Evolutionary conservation across 208 protist species (phyloP).

Genomic region (Leishmania arabica): DNA sequence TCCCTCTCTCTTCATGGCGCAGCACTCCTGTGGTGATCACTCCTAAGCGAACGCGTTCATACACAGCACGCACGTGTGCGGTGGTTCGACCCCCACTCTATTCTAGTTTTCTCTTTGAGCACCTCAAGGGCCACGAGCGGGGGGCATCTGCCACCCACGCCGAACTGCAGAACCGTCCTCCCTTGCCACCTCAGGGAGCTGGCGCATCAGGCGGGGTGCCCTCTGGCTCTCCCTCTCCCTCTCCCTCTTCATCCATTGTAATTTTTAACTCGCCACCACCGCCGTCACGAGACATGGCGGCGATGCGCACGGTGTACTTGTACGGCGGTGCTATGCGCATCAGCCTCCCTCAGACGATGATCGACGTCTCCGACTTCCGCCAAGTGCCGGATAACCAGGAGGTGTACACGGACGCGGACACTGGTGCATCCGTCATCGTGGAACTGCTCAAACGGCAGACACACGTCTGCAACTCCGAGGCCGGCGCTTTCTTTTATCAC

Average conservation of each 20-base stretch:
- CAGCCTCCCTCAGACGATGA: slow-evolving; percentile 32
- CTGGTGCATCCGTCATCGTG: slow-evolving; percentile 63
- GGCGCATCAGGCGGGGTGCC: neutral
- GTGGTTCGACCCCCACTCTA: neutral
- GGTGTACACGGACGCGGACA: slow-evolving; percentile 60
- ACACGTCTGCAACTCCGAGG: slow-evolving; percentile 42
- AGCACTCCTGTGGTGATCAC: neutral
- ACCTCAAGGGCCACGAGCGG: neutral
- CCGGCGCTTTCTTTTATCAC: slow-evolving; percentile 59
- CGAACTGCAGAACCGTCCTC: neutral
- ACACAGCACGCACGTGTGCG: neutral
- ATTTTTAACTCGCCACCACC: neutral
- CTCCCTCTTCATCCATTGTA: neutral
- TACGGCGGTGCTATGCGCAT: slow-evolving; percentile 78
- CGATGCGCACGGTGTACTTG: slow-evolving; percentile 34
- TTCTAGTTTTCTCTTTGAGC: neutral
- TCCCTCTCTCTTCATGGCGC: neutral
- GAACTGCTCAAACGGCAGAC: slow-evolving; percentile 66
- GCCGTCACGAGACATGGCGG: neutral
- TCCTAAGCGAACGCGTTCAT: neutral
- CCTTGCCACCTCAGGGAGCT: neutral
- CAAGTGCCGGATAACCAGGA: slow-evolving; percentile 85
- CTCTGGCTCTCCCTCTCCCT: neutral
- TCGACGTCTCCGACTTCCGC: slow-evolving; percentile 68
- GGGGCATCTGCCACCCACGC: neutral